phyloP scores from a whole-genome alignment of 2,329 filamentous ascomycete species.

The Stachybotrys echinatus region DNA sequence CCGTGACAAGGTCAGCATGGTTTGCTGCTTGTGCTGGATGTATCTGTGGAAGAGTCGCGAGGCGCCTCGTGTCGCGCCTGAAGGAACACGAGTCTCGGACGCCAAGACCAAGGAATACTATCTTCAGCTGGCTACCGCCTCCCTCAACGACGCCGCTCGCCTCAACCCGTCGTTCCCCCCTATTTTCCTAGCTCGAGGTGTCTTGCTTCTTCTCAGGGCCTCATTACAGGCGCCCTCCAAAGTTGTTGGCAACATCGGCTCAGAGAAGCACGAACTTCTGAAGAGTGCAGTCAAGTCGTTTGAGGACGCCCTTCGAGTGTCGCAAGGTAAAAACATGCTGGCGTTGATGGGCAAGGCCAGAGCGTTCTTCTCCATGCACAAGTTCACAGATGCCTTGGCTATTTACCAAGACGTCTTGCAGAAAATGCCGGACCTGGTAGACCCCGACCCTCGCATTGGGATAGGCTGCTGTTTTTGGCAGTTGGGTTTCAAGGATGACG shows the following conservation, averaged over 20 bases:
- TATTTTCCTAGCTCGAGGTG: slow-evolving; percentile 84
- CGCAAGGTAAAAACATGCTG: slow-evolving; percentile 83
- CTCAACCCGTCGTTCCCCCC: slow-evolving; percentile 91
- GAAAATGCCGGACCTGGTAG: slow-evolving; percentile 80
- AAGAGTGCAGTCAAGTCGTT: slow-evolving; percentile 88
- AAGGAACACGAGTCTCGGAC: slow-evolving; percentile 61
- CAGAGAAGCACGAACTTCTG: slow-evolving; percentile 72
- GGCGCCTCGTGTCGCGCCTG: slow-evolving; percentile 58
- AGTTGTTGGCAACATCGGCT: slow-evolving; percentile 58
- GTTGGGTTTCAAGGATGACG: slow-evolving; percentile 88
- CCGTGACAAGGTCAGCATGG: slow-evolving; percentile 79
- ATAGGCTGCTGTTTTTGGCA: slow-evolving; percentile 98
- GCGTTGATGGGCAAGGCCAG: slow-evolving; percentile 86
- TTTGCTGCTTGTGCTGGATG: slow-evolving; percentile 85
- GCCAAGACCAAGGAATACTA: slow-evolving; percentile 90
- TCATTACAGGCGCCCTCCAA: slow-evolving; percentile 76
- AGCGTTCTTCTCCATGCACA: slow-evolving; percentile 79
- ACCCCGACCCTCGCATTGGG: slow-evolving; percentile 92
- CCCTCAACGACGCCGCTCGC: slow-evolving; percentile 90
- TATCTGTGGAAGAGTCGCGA: slow-evolving; percentile 85
- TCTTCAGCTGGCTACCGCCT: slow-evolving; percentile 82
- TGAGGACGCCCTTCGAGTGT: slow-evolving; percentile 84
- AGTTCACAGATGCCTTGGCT: slow-evolving; percentile 76
- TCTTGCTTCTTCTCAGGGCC: slow-evolving; percentile 80
- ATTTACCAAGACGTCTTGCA: slow-evolving; percentile 82